Percentiles rank a stretch among this genome's conserved stretches.
phyloP scores from a whole-genome alignment of 805 yeast genomes.

The Yarrowia sp. region DNA sequence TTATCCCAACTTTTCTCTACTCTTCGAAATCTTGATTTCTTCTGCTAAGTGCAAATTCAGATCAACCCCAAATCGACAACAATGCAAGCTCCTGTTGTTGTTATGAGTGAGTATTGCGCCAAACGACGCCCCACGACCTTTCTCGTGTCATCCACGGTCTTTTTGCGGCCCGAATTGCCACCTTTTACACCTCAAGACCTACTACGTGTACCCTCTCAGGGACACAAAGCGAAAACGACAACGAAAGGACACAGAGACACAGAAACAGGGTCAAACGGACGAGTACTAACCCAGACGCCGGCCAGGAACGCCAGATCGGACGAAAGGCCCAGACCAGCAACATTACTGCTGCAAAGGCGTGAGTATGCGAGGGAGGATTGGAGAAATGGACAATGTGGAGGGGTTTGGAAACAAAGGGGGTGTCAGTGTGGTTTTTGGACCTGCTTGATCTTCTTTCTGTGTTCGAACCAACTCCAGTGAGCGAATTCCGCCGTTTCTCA shows the following conservation, averaged over 20 bases:
- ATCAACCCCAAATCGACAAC: slow-evolving; percentile 26
- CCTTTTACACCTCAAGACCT: too few species aligned
- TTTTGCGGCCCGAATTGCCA: not conserved
- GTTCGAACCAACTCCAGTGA: too few species aligned
- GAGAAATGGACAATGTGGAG: not conserved
- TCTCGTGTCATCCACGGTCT: not conserved
- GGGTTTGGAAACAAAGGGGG: too few species aligned
- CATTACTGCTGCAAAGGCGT: slow-evolving; percentile 98
- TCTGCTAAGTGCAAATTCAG: not conserved
- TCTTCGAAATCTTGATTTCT: slow-evolving; percentile 20
- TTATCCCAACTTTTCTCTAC: slow-evolving; percentile 26
- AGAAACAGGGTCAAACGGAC: not conserved
- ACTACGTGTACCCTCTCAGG: too few species aligned
- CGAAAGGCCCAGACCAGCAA: slow-evolving; percentile 96
- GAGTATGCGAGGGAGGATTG: slow-evolving; percentile 28
- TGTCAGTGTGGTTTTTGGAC: too few species aligned
- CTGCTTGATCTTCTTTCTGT: too few species aligned
- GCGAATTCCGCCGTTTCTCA: too few species aligned
- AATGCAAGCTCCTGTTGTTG: slow-evolving; percentile 84
- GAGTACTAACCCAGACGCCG: slow-evolving; percentile 54
- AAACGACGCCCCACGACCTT: not conserved
- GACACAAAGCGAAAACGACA: not conserved
- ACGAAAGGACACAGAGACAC: not conserved
- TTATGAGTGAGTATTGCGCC: slow-evolving; percentile 50
- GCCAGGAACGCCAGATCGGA: slow-evolving; percentile 90